phyloP scores from a whole-genome alignment of 129 eudicot species.

The Flaveria robusta region DNA sequence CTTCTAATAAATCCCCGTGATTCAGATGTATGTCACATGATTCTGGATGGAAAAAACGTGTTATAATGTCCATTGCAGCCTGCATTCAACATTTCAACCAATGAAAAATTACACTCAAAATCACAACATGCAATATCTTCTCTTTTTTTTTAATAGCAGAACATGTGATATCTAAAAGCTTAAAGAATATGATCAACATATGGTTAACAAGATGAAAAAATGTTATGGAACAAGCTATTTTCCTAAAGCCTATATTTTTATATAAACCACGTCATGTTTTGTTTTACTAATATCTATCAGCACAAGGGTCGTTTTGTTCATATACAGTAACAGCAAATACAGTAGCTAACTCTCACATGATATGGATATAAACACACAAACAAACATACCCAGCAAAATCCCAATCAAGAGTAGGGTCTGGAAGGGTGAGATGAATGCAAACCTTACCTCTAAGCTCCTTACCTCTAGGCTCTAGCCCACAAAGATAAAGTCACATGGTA shows the following conservation, averaged over 20 bases:
- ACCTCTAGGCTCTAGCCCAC: too few species aligned
- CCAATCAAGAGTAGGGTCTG: too few species aligned
- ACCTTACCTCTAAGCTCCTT: too few species aligned
- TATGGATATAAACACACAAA: not conserved
- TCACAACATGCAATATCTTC: not conserved
- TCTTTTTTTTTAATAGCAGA: not conserved
- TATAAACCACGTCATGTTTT: not conserved
- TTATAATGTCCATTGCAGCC: constrained; percentile 72
- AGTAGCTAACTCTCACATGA: not conserved
- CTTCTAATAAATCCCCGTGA: constrained; percentile 82
- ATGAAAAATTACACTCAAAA: constrained; percentile 2
- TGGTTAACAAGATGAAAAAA: not conserved
- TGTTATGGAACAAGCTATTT: not conserved
- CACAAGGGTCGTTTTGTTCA: not conserved
- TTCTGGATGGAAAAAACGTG: constrained; percentile 67
- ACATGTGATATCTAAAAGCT: not conserved
- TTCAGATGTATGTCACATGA: constrained; percentile 89
- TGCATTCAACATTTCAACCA: constrained; percentile 43
- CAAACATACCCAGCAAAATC: too few species aligned
- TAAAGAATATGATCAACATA: constrained; percentile 10
- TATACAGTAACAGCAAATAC: not conserved
- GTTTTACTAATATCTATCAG: not conserved
- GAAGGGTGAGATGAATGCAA: too few species aligned
- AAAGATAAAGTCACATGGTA: not conserved
- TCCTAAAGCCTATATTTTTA: not conserved